A percentile compares a stretch with the other conserved stretches of the same genome.
phyloP scores from a whole-genome alignment of 352 stramenopile genomes.

The Blastocystis sp. region DNA sequence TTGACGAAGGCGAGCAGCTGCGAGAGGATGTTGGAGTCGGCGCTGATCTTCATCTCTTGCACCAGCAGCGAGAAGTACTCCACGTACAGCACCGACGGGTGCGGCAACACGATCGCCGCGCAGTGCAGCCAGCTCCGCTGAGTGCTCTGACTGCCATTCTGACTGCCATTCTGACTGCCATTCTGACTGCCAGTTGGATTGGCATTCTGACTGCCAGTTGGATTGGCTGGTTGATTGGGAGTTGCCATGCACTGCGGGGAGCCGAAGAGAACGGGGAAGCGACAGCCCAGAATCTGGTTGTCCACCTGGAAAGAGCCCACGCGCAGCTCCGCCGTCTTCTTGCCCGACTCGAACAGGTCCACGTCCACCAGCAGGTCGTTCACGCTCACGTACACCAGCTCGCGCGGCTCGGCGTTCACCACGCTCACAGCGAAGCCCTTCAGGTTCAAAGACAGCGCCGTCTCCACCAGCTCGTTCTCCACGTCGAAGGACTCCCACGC shows the following conservation, averaged over 20 bases:
- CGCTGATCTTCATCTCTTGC: conserved; percentile 38
- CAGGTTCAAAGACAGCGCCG: conserved; percentile 4
- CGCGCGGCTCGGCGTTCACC: conserved; percentile 6
- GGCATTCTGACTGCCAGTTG: too few species aligned
- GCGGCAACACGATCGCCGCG: conserved; percentile 10
- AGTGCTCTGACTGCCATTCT: too few species aligned
- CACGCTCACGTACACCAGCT: conserved; percentile 35
- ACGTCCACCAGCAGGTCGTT: conserved; percentile 12
- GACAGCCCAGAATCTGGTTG: conserved; percentile 35
- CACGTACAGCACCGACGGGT: conserved; percentile 62
- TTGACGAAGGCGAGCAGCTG: conserved; percentile 39
- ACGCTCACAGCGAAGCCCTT: conserved; percentile 41
- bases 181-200: too few species aligned
- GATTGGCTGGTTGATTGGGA: too few species aligned
- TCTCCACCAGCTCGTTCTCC: conserved; percentile 17
- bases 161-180: too few species aligned
- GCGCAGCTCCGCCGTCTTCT: conserved; percentile 44
- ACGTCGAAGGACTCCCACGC: conserved; percentile 44
- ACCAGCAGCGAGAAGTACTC: conserved; percentile 58
- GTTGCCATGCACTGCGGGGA: neutral
- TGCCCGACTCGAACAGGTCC: conserved; percentile 38
- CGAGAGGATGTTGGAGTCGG: conserved; percentile 21
- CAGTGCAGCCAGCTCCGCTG: conserved; percentile 45
- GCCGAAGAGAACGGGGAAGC: conserved; percentile 66
- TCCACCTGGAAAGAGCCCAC: conserved; percentile 62